Conservation (phyloP, 148 eudicot genomes). For the Vaccinium myrtillus region DNA sequence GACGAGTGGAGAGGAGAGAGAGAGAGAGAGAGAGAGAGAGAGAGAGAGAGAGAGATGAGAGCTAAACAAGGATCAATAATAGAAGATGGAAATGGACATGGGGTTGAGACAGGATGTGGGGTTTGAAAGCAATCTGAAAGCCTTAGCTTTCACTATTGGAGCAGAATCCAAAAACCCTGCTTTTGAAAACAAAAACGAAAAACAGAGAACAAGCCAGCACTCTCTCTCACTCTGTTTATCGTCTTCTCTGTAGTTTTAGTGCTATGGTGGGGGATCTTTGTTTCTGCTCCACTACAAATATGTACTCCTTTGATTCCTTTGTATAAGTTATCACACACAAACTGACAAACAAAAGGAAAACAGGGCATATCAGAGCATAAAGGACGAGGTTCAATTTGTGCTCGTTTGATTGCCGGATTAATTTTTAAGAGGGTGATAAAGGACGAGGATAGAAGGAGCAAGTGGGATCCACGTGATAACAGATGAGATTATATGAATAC, state of each 20-base stretch:
- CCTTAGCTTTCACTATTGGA: background rate
- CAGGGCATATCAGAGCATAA: background rate
- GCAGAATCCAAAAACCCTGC: background rate
- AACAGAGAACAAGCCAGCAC: background rate
- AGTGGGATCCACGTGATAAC: too few relatives aligned
- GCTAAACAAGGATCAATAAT: background rate
- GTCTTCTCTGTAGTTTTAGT: background rate
- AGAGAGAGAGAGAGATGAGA: background rate
- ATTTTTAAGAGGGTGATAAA: too few relatives aligned
- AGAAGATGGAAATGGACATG: background rate
- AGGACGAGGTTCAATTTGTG: background rate
- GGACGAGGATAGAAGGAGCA: too few relatives aligned
- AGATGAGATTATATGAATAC: too few relatives aligned
- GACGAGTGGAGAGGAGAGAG: too few relatives aligned
- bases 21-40: background rate
- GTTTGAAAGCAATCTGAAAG: background rate
- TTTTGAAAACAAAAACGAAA: background rate
- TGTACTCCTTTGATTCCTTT: background rate
- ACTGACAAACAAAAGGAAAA: background rate
- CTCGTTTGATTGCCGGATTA: too few relatives aligned
- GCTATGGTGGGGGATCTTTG: background rate
- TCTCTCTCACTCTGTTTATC: background rate
- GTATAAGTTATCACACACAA: background rate
- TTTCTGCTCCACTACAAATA: slow-evolving; percentile 2
- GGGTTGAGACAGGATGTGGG: background rate